These are phyloP conservation scores for Leccinum subtestaceum DNA, from an alignment of 768 basidiomycete species.

Conservation along the genomic window DNA sequence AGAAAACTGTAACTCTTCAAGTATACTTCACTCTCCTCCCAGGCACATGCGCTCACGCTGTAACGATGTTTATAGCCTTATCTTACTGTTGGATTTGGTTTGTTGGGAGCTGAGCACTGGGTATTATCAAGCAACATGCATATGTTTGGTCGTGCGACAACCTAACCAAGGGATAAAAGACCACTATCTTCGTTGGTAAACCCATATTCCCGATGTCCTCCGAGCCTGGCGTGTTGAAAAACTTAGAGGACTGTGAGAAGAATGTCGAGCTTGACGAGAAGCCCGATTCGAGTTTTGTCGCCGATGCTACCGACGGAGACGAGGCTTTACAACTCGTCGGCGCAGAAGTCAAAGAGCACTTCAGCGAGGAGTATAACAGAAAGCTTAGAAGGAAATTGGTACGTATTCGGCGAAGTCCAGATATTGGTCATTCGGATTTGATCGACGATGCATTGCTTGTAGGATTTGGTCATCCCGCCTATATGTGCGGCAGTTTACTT, in stretches of 20 bases:
- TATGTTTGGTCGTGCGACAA: not conserved
- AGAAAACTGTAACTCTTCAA: constrained; percentile 7
- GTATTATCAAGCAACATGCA: constrained; percentile 5
- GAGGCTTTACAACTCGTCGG: constrained; percentile 64
- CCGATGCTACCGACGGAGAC: constrained; percentile 47
- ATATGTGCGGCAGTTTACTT: constrained; percentile 66
- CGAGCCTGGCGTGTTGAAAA: constrained; percentile 9
- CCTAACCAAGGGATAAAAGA: constrained; percentile 13
- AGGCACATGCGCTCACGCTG: constrained; percentile 6
- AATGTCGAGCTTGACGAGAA: constrained; percentile 34
- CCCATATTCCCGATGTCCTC: constrained; percentile 18
- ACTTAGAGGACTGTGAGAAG: constrained; percentile 15
- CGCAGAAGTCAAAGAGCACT: constrained; percentile 44
- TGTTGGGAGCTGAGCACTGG: constrained; percentile 1
- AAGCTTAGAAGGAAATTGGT: constrained; percentile 60
- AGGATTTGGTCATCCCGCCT: constrained; percentile 54
- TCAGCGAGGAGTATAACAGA: constrained; percentile 60
- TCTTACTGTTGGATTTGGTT: constrained; percentile 8
- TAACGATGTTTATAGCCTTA: constrained; percentile 15
- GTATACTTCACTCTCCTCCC: not conserved
- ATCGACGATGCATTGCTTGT: not conserved
- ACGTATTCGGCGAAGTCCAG: constrained; percentile 8
- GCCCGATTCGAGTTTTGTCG: constrained; percentile 20
- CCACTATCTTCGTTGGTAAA: not conserved
- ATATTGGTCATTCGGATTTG: not conserved